Conservation (phyloP, 345 rosid genomes). For the Syzygium jambos region DNA sequence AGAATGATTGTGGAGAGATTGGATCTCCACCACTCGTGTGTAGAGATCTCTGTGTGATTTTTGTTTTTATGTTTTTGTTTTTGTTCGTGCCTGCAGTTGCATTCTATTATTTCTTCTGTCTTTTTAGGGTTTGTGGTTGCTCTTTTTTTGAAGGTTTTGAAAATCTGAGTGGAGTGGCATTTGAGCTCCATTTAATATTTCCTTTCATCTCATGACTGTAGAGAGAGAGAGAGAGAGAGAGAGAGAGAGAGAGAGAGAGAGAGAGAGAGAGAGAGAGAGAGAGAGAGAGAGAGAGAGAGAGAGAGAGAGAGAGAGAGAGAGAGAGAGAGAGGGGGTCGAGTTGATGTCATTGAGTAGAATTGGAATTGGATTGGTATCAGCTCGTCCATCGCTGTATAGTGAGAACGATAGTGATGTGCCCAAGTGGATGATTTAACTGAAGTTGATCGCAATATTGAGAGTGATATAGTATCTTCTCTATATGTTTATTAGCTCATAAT, state of each 20-base stretch:
- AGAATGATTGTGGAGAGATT: constrained; percentile 4
- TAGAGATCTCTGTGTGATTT: constrained; percentile 13
- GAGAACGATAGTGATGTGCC: constrained; percentile 1
- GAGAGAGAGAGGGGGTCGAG: neutral
- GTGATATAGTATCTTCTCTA: neutral
- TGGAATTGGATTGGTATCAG: neutral
- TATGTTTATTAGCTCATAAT: neutral
- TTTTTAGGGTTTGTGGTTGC: constrained; percentile 34
- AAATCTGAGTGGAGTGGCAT: constrained; percentile 3
- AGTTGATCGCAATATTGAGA: neutral
- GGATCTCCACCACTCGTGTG: constrained; percentile 39
- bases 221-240: neutral
- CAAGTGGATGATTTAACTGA: neutral
- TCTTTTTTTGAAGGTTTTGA: constrained; percentile 16
- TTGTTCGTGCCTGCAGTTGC: constrained; percentile 7
- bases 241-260: neutral
- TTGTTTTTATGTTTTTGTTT: neutral
- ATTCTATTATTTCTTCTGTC: constrained; percentile 1
- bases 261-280: neutral
- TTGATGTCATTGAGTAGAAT: neutral
- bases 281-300: neutral
- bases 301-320: neutral
- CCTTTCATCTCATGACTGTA: neutral
- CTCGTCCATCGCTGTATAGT: neutral
- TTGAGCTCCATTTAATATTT: constrained; percentile 1